Conservation (phyloP, 768 basidiomycete genomes). For the Leucocoprinus leucothites region DNA sequence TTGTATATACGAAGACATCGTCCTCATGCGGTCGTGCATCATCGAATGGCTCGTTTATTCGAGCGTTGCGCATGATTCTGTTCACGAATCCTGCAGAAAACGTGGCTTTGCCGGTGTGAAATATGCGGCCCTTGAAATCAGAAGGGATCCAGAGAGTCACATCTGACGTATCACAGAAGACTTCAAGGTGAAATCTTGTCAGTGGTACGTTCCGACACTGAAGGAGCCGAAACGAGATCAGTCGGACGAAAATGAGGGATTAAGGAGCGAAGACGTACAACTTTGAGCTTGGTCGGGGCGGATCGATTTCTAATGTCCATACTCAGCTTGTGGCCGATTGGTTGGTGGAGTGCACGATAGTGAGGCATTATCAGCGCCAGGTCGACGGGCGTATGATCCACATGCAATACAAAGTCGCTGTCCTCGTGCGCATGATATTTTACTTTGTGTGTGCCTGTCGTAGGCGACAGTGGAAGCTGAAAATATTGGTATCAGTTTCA, state of each 20-base stretch:
- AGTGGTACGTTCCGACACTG: conserved; percentile 58
- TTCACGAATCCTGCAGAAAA: conserved; percentile 77
- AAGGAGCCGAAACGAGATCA: conserved; percentile 14
- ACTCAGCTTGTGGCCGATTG: conserved; percentile 66
- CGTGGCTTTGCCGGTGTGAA: conserved; percentile 44
- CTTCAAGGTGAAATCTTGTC: conserved; percentile 59
- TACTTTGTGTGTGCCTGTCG: conserved; percentile 56
- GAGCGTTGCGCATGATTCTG: conserved; percentile 54
- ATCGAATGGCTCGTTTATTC: conserved; percentile 38
- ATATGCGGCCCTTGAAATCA: conserved; percentile 71
- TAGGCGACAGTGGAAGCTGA: conserved; percentile 18
- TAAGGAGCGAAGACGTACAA: conserved; percentile 46
- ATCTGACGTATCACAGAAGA: conserved; percentile 63
- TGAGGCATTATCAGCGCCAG: conserved; percentile 71
- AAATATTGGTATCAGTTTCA: conserved; percentile 6
- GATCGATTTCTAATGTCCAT: conserved; percentile 58
- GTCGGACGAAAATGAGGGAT: conserved; percentile 1
- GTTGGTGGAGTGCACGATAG: conserved; percentile 73
- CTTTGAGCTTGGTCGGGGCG: conserved; percentile 63
- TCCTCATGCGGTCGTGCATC: conserved; percentile 43
- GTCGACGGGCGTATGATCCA: conserved; percentile 51
- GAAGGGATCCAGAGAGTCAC: conserved; percentile 78
- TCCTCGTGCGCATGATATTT: conserved; percentile 58
- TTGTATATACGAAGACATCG: conserved; percentile 60
- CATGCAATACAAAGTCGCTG: conserved; percentile 67